phyloP scores from a whole-genome alignment of 495 filamentous ascomycete genomes.

The Podospora bellae-mahoneyi region DNA sequence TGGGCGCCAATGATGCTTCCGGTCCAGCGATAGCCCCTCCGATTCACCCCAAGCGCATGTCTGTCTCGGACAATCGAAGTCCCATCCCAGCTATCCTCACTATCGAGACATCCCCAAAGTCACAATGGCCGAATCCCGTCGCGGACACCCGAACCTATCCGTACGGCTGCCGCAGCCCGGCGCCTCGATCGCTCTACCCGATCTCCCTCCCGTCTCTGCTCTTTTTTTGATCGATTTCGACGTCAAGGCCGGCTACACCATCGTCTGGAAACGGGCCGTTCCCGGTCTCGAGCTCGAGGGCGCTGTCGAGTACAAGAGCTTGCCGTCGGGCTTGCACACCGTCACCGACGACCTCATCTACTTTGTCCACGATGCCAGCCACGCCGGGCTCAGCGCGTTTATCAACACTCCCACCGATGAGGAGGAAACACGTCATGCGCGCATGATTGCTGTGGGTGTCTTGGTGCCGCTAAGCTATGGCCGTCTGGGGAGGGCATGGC shows the following conservation, averaged over 20 bases:
- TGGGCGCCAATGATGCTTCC: slow-evolving; percentile 16
- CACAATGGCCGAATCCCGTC: slow-evolving; percentile 51
- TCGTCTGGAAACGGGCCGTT: slow-evolving; percentile 76
- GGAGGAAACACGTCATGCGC: slow-evolving; percentile 75
- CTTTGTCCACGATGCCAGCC: slow-evolving; percentile 73
- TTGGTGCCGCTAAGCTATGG: slow-evolving; percentile 85
- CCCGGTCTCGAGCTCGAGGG: slow-evolving; percentile 78
- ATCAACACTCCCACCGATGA: slow-evolving; percentile 74
- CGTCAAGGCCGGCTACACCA: slow-evolving; percentile 79
- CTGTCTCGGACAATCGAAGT: not conserved
- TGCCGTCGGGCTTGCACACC: slow-evolving; percentile 89
- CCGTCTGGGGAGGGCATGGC: slow-evolving; percentile 83
- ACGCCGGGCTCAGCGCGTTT: slow-evolving; percentile 91
- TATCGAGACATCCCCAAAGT: slow-evolving; percentile 1
- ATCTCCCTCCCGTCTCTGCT: slow-evolving; percentile 72
- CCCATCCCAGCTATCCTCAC: not conserved
- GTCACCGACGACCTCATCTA: slow-evolving; percentile 87
- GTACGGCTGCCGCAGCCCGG: slow-evolving; percentile 40
- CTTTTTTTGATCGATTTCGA: slow-evolving; percentile 85
- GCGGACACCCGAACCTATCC: slow-evolving; percentile 49
- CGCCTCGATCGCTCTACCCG: slow-evolving; percentile 38
- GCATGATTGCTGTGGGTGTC: slow-evolving; percentile 87
- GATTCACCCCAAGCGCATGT: not conserved
- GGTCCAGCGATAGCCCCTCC: slow-evolving; percentile 9
- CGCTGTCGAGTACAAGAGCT: slow-evolving; percentile 86